Evolutionary conservation across 2,329 filamentous ascomycete genomes (phyloP), one percentile per base, ranked within the genome.

Genomic region (Zasmidium angulare): DNA sequence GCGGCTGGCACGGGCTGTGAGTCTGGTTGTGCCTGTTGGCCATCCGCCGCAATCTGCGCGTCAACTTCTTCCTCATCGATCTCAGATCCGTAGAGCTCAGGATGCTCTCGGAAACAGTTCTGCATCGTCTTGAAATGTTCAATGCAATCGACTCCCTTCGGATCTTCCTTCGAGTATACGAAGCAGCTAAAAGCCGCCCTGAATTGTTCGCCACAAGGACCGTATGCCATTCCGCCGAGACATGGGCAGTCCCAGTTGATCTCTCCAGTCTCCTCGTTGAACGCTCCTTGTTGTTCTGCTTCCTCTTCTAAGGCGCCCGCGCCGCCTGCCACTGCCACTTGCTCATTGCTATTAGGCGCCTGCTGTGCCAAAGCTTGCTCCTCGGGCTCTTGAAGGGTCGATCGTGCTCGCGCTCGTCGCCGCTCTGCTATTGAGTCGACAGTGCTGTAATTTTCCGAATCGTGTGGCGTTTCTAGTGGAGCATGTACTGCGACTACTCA

Each of bases 181-280:
- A 99, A 99, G 80, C 95, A 99, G 84, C 92, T 96, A 71, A 99
- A 99, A 0, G 95, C 95, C 22, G 88, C 87, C 81, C 89, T 92
- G 84, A 99, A 99, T 72, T 98, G 88, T 74, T 96, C 91, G 50
- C 95, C 95, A 74, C 95, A 99, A 55, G 95, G 95, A 0, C 95
- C 95, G 72, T 96, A 80, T 7, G 95, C 95, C 95, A 99, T 99
- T 55, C 95, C 95, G 51, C 95, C 95, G 31, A 99, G 81, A 75
- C 95, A 99, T 17, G 95, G 95, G 77, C 95, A 99, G 75, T 98
- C 95, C 95, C 95, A 99, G 82, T 99, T 99, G 79, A 99, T 99
- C 83, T 99, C 95, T 68, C 95, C 95, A 10, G 95, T 99, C 80
- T 98, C 95, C 2, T 93, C 92, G 77, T 99, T 96, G 81, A 98